These are phyloP conservation scores for Cetraspora pellucida DNA, from an alignment of 192 early-diverging fungal genomes.

Conservation along the genomic window DNA sequence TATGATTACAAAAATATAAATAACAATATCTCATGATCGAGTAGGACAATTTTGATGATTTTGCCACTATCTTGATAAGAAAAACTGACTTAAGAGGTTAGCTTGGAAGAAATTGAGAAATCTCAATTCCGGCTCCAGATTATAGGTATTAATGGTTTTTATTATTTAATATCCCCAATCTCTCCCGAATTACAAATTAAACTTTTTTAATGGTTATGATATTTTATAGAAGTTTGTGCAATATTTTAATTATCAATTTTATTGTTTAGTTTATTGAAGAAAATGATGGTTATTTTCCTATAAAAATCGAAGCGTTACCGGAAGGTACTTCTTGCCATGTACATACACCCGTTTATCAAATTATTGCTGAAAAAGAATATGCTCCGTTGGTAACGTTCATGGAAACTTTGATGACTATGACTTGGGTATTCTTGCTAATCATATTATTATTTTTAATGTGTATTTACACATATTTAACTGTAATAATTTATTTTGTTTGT, in stretches of 20 bases:
- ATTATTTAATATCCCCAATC: too few species aligned
- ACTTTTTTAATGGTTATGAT: too few species aligned
- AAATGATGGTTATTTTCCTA: slow-evolving; percentile 84
- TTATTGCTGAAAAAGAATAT: slow-evolving; percentile 73
- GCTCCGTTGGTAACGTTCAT: slow-evolving; percentile 78
- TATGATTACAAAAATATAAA: too few species aligned
- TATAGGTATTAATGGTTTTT: too few species aligned
- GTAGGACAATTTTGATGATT: too few species aligned
- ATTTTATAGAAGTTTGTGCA: too few species aligned
- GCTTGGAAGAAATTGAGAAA: too few species aligned
- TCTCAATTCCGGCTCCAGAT: too few species aligned
- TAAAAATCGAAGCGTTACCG: slow-evolving; percentile 74
- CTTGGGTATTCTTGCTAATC: slow-evolving; percentile 61
- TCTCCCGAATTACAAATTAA: too few species aligned
- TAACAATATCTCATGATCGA: too few species aligned
- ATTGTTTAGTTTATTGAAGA: slow-evolving; percentile 66
- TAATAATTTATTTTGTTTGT: neutral
- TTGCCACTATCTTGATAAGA: too few species aligned
- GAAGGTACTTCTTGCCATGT: slow-evolving; percentile 83
- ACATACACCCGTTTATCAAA: slow-evolving; percentile 82
- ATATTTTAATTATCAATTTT: neutral
- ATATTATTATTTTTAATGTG: neutral
- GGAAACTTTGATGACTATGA: slow-evolving; percentile 81
- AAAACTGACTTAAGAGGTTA: too few species aligned
- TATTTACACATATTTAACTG: neutral